Base-by-base conservation (phyloP, 2,329 filamentous ascomycete genomes). In the Mycosphaerella arachidis region DNA sequence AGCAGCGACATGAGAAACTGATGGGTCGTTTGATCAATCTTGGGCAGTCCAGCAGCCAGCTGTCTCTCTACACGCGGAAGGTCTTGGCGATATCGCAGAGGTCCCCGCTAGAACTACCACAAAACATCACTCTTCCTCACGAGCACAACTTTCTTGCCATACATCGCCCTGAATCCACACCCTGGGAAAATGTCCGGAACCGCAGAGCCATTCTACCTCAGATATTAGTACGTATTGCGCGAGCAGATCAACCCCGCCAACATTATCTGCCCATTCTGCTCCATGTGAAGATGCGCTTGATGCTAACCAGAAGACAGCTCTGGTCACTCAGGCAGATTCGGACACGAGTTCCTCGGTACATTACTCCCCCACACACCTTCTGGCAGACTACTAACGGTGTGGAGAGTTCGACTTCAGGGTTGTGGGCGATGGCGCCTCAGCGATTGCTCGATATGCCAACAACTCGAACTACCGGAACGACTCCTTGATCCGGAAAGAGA, bases 391-490 rank as follows among this genome's bases (percentile, higher is more conserved):
- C 43, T 48, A 4, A 74, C 62, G 20, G 1, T 5, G 6, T 13
- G 10, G 68, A 97, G 93, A 99, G 77, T 99, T 99, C 75, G 94
- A 99, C 75, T 94, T 99, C 72, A 86, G 93, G 58, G 91, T 92
- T 27, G 85, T 97, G 50, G 91, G 91, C 57, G 94, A 99, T 74
- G 94, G 94, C 55, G 86, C 91, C 63, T 97, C 92, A 73, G 94
- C 94, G 7, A 90, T 94, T 55, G 92, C 93, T 33, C 88, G 94
- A 77, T 99, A 99, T 78, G 94, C 94, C 66, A 99, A 99, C 82
- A 99, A 99, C 78, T 97, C 93, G 59, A 99, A 99, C 79, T 99
- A 99, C 79, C 88, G 94, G 72, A 99, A 99, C 78, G 94, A 99
- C 75, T 97, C 92, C 64, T 81, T 99, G 68, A 99, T 99, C 73